A percentile compares a stretch with the other conserved stretches of the same genome.
phyloP scores from a whole-genome alignment of 345 rosid species.

The Crucihimalaya himalaica region DNA sequence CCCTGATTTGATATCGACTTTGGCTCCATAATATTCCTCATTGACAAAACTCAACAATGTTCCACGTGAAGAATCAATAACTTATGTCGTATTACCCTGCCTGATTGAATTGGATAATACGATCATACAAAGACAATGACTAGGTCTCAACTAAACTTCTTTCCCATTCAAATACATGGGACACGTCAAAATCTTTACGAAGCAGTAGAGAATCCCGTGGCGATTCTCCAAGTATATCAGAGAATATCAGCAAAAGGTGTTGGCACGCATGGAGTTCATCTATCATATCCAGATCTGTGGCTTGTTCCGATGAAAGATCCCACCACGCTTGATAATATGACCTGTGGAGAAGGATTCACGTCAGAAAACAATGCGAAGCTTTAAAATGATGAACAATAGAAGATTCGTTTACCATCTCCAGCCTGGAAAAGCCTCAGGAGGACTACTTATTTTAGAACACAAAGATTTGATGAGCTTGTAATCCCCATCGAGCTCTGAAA shows the following conservation, averaged over 20 bases:
- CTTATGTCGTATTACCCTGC: constrained; percentile 10
- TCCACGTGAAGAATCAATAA: constrained; percentile 12
- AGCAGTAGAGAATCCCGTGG: constrained; percentile 42
- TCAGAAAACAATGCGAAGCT: constrained; percentile 5
- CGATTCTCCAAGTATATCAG: constrained; percentile 49
- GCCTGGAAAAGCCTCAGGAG: constrained; percentile 67
- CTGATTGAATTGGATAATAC: constrained; percentile 16
- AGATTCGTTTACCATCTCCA: constrained; percentile 79
- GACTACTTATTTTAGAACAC: constrained; percentile 54
- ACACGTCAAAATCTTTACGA: constrained; percentile 42
- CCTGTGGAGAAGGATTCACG: constrained; percentile 48
- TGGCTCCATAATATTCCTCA: neutral
- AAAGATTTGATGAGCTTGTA: constrained; percentile 39
- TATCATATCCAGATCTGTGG: constrained; percentile 49
- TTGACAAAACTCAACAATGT: constrained; percentile 2
- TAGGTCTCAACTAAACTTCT: constrained; percentile 43
- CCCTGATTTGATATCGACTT: neutral
- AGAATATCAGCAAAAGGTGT: constrained; percentile 48
- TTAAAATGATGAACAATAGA: constrained; percentile 13
- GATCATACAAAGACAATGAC: neutral
- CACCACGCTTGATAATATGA: constrained; percentile 69
- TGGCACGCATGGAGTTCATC: constrained; percentile 70
- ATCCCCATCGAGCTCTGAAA: constrained; percentile 33
- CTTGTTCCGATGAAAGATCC: constrained; percentile 48
- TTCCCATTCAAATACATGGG: constrained; percentile 63